Conservation (phyloP, 2,329 filamentous ascomycete genomes). For the Stagonosporopsis rhizophila region DNA sequence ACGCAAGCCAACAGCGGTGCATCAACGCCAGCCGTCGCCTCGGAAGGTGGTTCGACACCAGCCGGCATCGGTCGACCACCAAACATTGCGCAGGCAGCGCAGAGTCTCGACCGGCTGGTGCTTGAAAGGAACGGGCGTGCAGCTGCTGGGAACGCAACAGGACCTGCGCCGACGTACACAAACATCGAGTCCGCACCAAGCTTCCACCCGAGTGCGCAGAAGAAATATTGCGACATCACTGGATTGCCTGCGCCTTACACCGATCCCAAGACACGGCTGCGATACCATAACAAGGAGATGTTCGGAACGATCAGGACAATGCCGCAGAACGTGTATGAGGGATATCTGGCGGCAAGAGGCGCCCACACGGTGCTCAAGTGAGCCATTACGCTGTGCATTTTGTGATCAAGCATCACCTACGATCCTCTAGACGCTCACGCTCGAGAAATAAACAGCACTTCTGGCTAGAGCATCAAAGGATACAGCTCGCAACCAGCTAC, state of each 20-base stretch:
- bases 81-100: conserved; percentile 88
- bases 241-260: conserved; percentile 90
- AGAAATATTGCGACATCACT: conserved; percentile 95
- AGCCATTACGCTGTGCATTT: conserved; percentile 33
- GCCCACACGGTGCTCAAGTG: conserved; percentile 94
- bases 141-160: conserved; percentile 49
- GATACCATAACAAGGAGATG: conserved; percentile 93
- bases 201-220: conserved; percentile 76
- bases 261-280: conserved; percentile 91
- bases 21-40: conserved; percentile 65
- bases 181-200: conserved; percentile 96
- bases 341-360: conserved; percentile 86
- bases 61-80: conserved; percentile 66
- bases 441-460: not conserved
- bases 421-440: not conserved
- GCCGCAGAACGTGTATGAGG: conserved; percentile 82
- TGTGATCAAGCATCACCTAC: not conserved
- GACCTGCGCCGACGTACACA: conserved; percentile 82
- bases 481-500: not conserved
- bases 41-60: conserved; percentile 52
- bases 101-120: conserved; percentile 85
- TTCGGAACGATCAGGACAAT: conserved; percentile 83
- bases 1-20: conserved; percentile 84
- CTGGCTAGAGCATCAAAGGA: not conserved
- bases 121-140: conserved; percentile 75